Base-by-base conservation (phyloP, 2,329 filamentous ascomycete species). In the Neoarthrinium moseri region DNA sequence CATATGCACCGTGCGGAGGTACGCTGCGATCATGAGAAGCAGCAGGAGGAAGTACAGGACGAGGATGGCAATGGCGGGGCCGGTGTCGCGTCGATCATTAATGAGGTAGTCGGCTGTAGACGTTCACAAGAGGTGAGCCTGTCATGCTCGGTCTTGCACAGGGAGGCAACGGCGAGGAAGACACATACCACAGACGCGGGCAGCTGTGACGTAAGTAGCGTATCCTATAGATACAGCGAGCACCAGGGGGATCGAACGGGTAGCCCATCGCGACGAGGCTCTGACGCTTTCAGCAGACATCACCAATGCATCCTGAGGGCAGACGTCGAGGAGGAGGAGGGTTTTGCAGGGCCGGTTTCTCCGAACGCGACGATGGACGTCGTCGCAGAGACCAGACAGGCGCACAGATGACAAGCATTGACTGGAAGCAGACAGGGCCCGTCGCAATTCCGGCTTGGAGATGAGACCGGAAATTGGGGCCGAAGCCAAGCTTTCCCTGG, bases 21-120 rank as follows among this genome's bases (percentile, higher is more conserved):
- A 96, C 17, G 84, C 77, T 24, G 73, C 57, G 20, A 85, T 60
- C 58, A 90, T 79, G 23, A 86, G 73, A 13, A 87, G 55, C 35
- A 96, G 72, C 44, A 95, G 73, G 43, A 91, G 43, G 58, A 86
- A 87, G 67, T 89, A 91, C 20, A 91, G 66, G 22, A 83, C 78
- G 35, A 95, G 72, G 46, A 96, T 79, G 11, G 80, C 81, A 47
- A 86, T 78, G 33, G 84, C 89, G 23, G 83, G 69, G 44, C 79
- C 76, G 48, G 70, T 49, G 60, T 70, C 77, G 67, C 60, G 66
- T 63, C 58, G 62, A 36, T 61, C 57, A 55, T 58, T 65, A 50
- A 91, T 72, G 36, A 95, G 78, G 61, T 89, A 91, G 56, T 87
- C 71, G 54, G 92, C 87, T 89, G 40, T 13, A 46, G 27, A 22